Base-by-base conservation (phyloP, 768 basidiomycete genomes). In the Lentinula lateritia region DNA sequence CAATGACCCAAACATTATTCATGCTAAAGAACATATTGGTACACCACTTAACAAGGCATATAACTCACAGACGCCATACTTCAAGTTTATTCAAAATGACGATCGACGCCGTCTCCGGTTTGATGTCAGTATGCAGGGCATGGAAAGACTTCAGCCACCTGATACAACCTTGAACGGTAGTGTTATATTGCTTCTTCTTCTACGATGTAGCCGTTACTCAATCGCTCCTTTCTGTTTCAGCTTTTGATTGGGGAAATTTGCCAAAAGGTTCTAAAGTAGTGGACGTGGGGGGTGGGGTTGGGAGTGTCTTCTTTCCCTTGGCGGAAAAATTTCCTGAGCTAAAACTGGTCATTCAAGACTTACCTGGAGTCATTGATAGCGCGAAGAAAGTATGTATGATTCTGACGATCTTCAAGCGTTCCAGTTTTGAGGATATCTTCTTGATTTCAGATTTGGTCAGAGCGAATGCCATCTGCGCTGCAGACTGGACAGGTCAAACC, bases 101-200 rank as follows among this genome's bases (percentile, higher is more conserved):
- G 46, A 65, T 41, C 39, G 72, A 53, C 12, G 63, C 10, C 61
- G 70, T 15, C 38, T 58, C 10, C 63, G 71, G 1, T 74, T 73
- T 53, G 67, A 64, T 6, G 50, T 65, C 6, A 70, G 65, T 12
- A 73, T 75, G 69, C 43, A 59, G n/a, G 66, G 66, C 1, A 50
- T 67, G 12, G 57, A 60, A 41, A 55, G 60, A 16, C 18, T 68
- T 45, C 66, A 66, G 52, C 61, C 66, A 8, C 42, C 62, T 13
- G 64, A 66, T 62, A 61, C 58, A 13, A 63, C 65, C 15, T 38
- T 67, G 23, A 63, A 60, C 10, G 66, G 67, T 67, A 16, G 32
- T 34, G 15, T 15, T 15, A n/a, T 46, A 55, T 35, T 16, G 20
- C 9, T 38, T 41, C 23, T 38, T 41, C 23, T 20, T 18, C 34